These are phyloP conservation scores for Neonectria ditissima DNA, from an alignment of 2,329 filamentous ascomycete species.

Conservation along the genomic window DNA sequence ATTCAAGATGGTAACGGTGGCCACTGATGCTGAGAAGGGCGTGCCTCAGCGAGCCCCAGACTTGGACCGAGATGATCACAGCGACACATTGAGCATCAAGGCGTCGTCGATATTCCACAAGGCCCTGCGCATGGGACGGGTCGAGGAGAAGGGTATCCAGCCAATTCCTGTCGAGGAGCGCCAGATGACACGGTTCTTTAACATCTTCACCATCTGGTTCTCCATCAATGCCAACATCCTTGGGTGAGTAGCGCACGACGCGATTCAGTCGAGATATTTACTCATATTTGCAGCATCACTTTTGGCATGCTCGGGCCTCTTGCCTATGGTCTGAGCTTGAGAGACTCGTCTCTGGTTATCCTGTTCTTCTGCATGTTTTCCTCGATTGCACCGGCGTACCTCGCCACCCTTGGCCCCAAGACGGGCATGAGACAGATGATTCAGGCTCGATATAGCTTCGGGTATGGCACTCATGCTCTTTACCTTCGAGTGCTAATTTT, in stretches of 20 bases:
- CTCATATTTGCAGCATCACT: slow-evolving; percentile 59
- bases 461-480: slow-evolving; percentile 49
- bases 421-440: slow-evolving; percentile 76
- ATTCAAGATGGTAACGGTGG: slow-evolving; percentile 11
- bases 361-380: slow-evolving; percentile 72
- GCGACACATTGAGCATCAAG: slow-evolving; percentile 44
- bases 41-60: slow-evolving; percentile 29
- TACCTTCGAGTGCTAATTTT: slow-evolving; percentile 5
- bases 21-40: slow-evolving; percentile 35
- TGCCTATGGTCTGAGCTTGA: slow-evolving; percentile 65
- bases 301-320: slow-evolving; percentile 73
- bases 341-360: slow-evolving; percentile 69
- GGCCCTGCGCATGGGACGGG: slow-evolving; percentile 51
- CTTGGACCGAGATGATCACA: slow-evolving; percentile 41
- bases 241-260: slow-evolving; percentile 47
- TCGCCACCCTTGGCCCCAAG: slow-evolving; percentile 69
- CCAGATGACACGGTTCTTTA: slow-evolving; percentile 55
- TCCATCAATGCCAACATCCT: slow-evolving; percentile 62
- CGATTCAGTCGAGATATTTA: neutral
- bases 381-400: slow-evolving; percentile 65
- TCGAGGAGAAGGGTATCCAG: slow-evolving; percentile 58
- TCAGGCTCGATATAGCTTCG: slow-evolving; percentile 72
- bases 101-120: slow-evolving; percentile 47
- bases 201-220: slow-evolving; percentile 62
- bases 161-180: slow-evolving; percentile 58